Evolutionary conservation across 495 filamentous ascomycete genomes (phyloP).

Genomic region (Penicillium bialowiezense): DNA sequence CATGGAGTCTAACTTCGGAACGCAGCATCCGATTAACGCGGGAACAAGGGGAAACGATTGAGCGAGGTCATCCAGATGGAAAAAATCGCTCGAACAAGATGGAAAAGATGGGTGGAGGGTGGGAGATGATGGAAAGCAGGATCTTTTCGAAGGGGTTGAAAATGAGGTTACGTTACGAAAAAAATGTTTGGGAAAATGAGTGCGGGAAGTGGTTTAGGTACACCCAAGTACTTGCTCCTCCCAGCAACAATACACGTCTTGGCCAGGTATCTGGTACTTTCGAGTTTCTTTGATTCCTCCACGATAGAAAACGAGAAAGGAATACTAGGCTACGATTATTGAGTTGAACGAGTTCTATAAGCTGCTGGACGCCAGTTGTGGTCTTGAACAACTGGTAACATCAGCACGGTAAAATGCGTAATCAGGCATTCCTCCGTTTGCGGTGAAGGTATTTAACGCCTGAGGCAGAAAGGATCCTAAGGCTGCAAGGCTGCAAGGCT

Average conservation of each 20-base stretch:
- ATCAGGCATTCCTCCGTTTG: slow-evolving; percentile 15
- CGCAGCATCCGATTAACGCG: slow-evolving; percentile 60
- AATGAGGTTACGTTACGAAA: slow-evolving; percentile 35
- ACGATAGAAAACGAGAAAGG: no score
- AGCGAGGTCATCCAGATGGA: slow-evolving; percentile 49
- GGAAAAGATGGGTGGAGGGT: slow-evolving; percentile 52
- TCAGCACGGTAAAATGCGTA: slow-evolving; percentile 13
- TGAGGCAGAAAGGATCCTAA: slow-evolving; percentile 3
- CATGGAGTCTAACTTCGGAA: slow-evolving; percentile 52
- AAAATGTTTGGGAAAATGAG: slow-evolving; percentile 17
- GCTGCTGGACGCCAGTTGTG: neutral
- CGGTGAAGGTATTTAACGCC: slow-evolving; percentile 1
- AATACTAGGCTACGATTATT: neutral
- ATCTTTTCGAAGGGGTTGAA: slow-evolving; percentile 33
- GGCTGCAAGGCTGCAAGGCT: neutral
- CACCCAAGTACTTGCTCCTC: slow-evolving; percentile 8
- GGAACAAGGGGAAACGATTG: slow-evolving; percentile 43
- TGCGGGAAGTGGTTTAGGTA: slow-evolving; percentile 10
- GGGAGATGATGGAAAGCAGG: slow-evolving; percentile 42
- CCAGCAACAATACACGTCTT: slow-evolving; percentile 10
- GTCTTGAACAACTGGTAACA: neutral
- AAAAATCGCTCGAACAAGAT: slow-evolving; percentile 52
- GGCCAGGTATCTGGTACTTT: slow-evolving; percentile 11
- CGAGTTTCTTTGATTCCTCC: neutral
- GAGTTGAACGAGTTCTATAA: neutral